Evolutionary conservation across 2,329 filamentous ascomycete species (phyloP), one percentile per base, ranked within the genome.

Genomic region (Calycina herbarum): DNA sequence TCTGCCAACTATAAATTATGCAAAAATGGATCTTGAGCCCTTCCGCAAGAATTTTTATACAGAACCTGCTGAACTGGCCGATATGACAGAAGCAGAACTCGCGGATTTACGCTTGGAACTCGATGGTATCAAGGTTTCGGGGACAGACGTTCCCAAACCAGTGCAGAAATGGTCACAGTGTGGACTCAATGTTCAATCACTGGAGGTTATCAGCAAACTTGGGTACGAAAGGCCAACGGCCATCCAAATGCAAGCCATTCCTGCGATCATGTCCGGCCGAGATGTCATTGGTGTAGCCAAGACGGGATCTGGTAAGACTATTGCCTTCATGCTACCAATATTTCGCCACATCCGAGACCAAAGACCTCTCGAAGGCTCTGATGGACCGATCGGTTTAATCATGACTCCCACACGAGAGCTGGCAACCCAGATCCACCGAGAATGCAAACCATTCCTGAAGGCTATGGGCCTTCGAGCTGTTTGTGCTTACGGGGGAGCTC

Each of bases 321-420:
- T 98, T 73, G 95, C 95, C 5, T 99, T 98, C 76, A 80, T 97
- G 35, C 85, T 99, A 57, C 95, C 95, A 45, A 97, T 98, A 93
- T 97, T 99, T 77, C 88, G 95, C 64, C 95, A 99, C 77, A 97
- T 98, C 80, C 95, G 94, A 78, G 95, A 98, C 74, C 95, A 99
- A 76, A 84, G 88, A 60, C 88, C 91, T 0, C 81, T 97, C 20
- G 91, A 91, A 73, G 88, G 91, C 56, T 88, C 90, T 68, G 95
- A 99, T 76, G 95, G 95, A 0, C 93, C 95, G 0, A 87, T 99
- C 62, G 89, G 89, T 11, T 79, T 99, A 62, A 91, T 99, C 69
- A 91, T 99, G 84, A 95, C 94, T 13, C 95, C 95, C 0, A 99
- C 95, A 3, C 89, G 95, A 77, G 95, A 99, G 78, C 82, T 99